A percentile compares a stretch with the other conserved stretches of the same genome.
Conservation (phyloP, 1,284 basidiomycete species). For the Flammula alnicola region DNA sequence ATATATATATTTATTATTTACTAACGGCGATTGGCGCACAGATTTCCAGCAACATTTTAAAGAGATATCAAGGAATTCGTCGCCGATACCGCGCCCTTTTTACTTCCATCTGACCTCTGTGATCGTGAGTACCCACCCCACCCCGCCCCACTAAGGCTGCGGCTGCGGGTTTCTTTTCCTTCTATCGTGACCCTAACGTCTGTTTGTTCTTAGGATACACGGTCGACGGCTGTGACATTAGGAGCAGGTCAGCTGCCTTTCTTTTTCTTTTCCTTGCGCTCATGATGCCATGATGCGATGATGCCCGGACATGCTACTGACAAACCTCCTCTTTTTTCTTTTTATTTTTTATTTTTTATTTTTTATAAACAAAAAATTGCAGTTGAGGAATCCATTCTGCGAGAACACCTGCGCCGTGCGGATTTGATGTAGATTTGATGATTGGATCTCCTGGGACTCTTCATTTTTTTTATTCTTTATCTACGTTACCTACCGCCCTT, state of each 20-base stretch:
- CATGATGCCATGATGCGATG: too few relatives aligned
- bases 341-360: too few relatives aligned
- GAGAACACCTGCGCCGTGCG: slow-evolving; percentile 31
- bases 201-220: slow-evolving; percentile 55
- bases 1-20: too few relatives aligned
- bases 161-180: slow-evolving; percentile 6
- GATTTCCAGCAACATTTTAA: slow-evolving; percentile 72
- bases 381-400: slow-evolving; percentile 31
- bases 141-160: too few relatives aligned
- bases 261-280: background rate
- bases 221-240: slow-evolving; percentile 68
- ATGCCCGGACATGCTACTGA: too few relatives aligned
- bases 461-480: background rate
- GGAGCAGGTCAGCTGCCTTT: slow-evolving; percentile 51
- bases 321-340: too few relatives aligned
- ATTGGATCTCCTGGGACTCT: background rate
- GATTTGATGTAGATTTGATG: slow-evolving; percentile 25
- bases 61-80: slow-evolving; percentile 61
- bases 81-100: slow-evolving; percentile 66
- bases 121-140: slow-evolving; percentile 53
- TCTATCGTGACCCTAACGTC: slow-evolving; percentile 11
- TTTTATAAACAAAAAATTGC: too few relatives aligned
- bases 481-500: too few relatives aligned
- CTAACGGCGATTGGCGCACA: slow-evolving; percentile 37
- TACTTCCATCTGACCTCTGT: slow-evolving; percentile 77